Evolutionary conservation across 2,329 filamentous ascomycete species (phyloP), one percentile per base, ranked within the genome.

Genomic region (Sordariomycetes sp.): DNA sequence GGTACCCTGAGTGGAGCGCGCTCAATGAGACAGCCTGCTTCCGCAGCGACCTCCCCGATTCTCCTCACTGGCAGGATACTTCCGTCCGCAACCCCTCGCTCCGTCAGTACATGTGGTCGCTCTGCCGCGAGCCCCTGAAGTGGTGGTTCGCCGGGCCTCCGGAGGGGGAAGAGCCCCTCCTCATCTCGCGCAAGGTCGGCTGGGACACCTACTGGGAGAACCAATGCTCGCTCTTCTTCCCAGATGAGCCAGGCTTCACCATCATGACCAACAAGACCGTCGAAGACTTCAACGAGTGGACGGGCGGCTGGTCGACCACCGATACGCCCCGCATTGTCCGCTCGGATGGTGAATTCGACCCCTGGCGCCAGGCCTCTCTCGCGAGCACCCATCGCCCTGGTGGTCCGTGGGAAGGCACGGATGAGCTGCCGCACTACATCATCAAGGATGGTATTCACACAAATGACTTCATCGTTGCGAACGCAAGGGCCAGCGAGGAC

Each of bases 101-200:
- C n/a, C 54, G 71, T 0, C 70, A 75, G 40, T 80, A 72, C 73
- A 49, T 59, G 7, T 80, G 75, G 74, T 64, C 77, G 52, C 59
- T 66, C 2, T 79, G 76, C 59, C 79, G 79, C 46, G 71, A 79
- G 48, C 73, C 75, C 27, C 40, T 53, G 39, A 50, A 45, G 40
- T 46, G 31, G 23, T 43, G 39, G 30, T 36, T 38, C 21, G 60
- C 59, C 39, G 68, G 66, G 15, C 70, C 70, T 6, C 72, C 73
- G 1, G 30, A 46, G 4, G n/a, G n/a, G n/a, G 51, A 47, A 35
- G 50, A 45, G 1, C 53, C 63, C 4, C 61, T 57, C n/a, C 58
- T 78, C 28, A 64, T 72, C 34, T 73, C 70, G 12, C 64, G 69
- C 17, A 54, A 73, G 7, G 58, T 71, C 30, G 62, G 48, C 9